These are phyloP conservation scores for Xylariaceae sp. DNA, from an alignment of 2,329 filamentous ascomycete species.

Conservation along the genomic window DNA sequence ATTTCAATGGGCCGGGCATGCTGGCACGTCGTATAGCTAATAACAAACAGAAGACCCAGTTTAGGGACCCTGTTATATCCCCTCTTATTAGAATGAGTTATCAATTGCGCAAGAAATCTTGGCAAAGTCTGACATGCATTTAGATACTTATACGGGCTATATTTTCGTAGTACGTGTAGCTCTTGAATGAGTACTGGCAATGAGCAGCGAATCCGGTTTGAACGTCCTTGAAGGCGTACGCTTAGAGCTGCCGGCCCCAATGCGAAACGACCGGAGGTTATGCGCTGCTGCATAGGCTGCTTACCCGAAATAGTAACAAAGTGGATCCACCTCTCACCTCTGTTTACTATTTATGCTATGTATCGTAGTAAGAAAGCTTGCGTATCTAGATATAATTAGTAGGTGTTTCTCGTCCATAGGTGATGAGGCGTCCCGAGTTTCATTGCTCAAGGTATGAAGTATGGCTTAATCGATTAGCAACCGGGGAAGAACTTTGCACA, in stretches of 20 bases:
- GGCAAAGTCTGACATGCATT: slow-evolving; percentile 11
- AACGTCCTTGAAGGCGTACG: slow-evolving; percentile 6
- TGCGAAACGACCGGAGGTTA: neutral
- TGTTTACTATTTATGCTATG: slow-evolving; percentile 8
- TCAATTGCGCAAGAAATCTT: slow-evolving; percentile 10
- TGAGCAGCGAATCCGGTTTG: neutral
- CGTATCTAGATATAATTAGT: slow-evolving; percentile 25
- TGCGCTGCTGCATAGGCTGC: neutral
- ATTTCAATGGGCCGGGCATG: no score
- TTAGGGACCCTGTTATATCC: no score
- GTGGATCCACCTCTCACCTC: slow-evolving; percentile 18
- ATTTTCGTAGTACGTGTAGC: no score
- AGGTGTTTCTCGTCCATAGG: slow-evolving; percentile 15
- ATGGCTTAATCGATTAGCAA: no score
- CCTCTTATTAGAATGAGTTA: slow-evolving; percentile 13
- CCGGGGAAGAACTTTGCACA: no score
- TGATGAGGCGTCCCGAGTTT: slow-evolving; percentile 22
- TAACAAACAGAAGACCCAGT: no score
- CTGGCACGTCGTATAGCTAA: no score
- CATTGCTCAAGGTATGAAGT: slow-evolving; percentile 18
- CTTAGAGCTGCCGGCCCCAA: slow-evolving; percentile 12
- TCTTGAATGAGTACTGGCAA: slow-evolving; percentile 3
- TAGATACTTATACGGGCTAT: slow-evolving; percentile 15
- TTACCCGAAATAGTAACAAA: slow-evolving; percentile 24
- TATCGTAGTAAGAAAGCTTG: neutral